Base-by-base conservation (phyloP, 805 yeast genomes). In the Candida silvicultrix region DNA sequence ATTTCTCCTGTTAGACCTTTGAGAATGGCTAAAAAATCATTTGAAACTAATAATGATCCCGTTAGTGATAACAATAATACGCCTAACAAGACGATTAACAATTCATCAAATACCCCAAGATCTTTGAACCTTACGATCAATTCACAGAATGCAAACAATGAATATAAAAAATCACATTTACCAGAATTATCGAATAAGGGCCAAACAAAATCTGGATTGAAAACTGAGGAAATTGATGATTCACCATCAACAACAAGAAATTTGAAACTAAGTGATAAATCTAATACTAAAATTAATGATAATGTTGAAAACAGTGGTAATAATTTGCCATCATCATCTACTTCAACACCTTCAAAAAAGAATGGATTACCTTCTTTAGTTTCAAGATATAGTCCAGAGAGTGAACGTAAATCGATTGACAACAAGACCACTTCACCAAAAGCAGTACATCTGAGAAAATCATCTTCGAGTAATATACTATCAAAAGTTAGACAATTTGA, bases 1-100 rank as follows among this genome's bases (percentile, higher is more conserved):
- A 59, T 58, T 40, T 68, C 79, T 6, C 80, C 78, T 1, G 88
- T 80, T 1, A 77, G 85, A 60, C 90, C 90, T 0, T 67, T 85
- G 55, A 79, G 79, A 62, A 81, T 84, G 67, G 75, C 86, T 0
- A 81, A 78, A 57, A 80, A 76, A 55, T 10, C 35, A 34, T 63
- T 74, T 50, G 67, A 62, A 14, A 46, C 41, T 35, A 20, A 51
- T 9, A 23, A 23, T 23, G n/a, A n/a, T n/a, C n/a, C n/a, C n/a
- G n/a, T n/a, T n/a, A 23, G 9, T 10, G 57, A 55, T 20, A 32
- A 32, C 18, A 32, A 32, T 32, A 32, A 32, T 15, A n/a, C 35
- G 3, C 16, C 35, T 12, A 18, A 18, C 9, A 18, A 15, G n/a
- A n/a, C 35, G 14, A 5, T n/a, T 31, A 5, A 14, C 6, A 15